Percentiles rank a stretch among this genome's conserved stretches.
Conservation (phyloP, 495 filamentous ascomycete species). For the Podospora pseudocomata region DNA sequence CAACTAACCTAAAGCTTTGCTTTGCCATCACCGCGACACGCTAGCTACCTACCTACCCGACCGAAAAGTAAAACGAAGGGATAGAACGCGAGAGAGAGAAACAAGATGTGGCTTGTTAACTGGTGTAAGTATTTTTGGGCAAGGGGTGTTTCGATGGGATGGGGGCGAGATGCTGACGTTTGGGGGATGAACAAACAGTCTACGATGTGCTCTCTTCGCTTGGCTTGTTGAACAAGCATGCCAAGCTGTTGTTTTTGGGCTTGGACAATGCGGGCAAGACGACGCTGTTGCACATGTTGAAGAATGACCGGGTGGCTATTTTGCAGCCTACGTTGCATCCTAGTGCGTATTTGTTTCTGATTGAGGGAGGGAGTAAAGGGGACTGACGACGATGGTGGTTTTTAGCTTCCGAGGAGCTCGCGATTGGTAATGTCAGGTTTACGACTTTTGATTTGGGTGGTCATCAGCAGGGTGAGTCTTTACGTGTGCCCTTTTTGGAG, state of each 20-base stretch:
- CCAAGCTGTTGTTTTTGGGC: constrained; percentile 88
- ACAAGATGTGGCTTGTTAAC: constrained; percentile 89
- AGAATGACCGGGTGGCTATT: constrained; percentile 95
- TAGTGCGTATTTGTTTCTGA: constrained; percentile 52
- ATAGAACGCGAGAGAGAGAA: constrained; percentile 4
- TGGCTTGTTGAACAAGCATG: constrained; percentile 94
- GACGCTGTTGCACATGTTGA: constrained; percentile 86
- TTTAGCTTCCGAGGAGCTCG: constrained; percentile 87
- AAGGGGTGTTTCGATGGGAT: constrained; percentile 5
- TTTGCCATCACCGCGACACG: neutral
- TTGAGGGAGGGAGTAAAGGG: constrained; percentile 6
- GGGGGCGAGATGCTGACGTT: neutral
- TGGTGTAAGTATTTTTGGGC: constrained; percentile 69
- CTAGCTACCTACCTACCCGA: too few species aligned
- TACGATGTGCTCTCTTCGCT: constrained; percentile 88
- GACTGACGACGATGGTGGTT: constrained; percentile 2
- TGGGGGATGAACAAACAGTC: constrained; percentile 49
- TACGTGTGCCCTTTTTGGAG: neutral
- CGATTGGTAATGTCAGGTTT: constrained; percentile 94
- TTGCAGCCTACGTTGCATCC: constrained; percentile 87
- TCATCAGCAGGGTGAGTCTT: constrained; percentile 81
- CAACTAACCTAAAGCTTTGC: neutral
- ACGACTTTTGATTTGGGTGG: constrained; percentile 97
- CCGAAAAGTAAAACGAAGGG: too few species aligned
- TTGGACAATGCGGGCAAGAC: constrained; percentile 99